A percentile compares a stretch with the other conserved stretches of the same genome.
phyloP scores from a whole-genome alignment of 23 red algal genomes.

The Pyropia haitanensis region DNA sequence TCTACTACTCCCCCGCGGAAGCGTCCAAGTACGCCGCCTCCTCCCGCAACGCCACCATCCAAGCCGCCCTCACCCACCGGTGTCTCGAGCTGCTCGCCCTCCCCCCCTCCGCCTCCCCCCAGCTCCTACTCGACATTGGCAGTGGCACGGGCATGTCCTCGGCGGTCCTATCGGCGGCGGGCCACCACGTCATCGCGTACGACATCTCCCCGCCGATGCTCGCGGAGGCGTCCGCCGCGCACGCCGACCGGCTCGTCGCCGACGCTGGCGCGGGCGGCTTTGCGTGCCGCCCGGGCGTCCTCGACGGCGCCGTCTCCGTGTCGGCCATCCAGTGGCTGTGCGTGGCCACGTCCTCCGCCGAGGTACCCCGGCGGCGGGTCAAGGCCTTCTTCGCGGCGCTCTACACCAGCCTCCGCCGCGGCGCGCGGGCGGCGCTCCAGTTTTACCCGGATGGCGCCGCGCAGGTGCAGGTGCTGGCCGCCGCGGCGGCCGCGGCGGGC shows the following conservation, averaged over 20 bases:
- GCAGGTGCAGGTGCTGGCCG: conserved; percentile 64
- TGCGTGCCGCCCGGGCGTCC: conserved; percentile 44
- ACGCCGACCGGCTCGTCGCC: conserved; percentile 72
- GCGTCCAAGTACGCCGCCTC: conserved; percentile 76
- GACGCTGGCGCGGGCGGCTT: conserved; percentile 72
- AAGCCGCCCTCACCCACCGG: conserved; percentile 60
- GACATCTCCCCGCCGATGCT: conserved; percentile 88
- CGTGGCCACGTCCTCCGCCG: conserved; percentile 48
- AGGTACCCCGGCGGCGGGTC: conserved; percentile 62
- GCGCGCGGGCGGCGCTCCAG: conserved; percentile 73
- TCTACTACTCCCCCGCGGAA: conserved; percentile 59
- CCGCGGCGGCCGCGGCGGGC: conserved; percentile 54
- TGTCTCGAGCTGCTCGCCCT: conserved; percentile 72
- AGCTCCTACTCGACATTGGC: conserved; percentile 76
- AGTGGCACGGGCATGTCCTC: conserved; percentile 80
- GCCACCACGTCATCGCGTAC: conserved; percentile 75
- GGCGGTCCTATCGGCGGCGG: conserved; percentile 50
- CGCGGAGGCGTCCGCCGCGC: conserved; percentile 29
- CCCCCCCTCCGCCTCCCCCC: neutral
- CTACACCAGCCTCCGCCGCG: conserved; percentile 53
- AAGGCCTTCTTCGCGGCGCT: conserved; percentile 72
- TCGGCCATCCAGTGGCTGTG: conserved; percentile 97
- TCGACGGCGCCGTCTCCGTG: conserved; percentile 91
- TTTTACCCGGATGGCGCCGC: conserved; percentile 83
- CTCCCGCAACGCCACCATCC: conserved; percentile 59